A percentile compares a stretch with the other conserved stretches of the same genome.
Evolutionary conservation across 2,329 filamentous ascomycete genomes (phyloP).

Genomic region (Diaporthe amygdali): DNA sequence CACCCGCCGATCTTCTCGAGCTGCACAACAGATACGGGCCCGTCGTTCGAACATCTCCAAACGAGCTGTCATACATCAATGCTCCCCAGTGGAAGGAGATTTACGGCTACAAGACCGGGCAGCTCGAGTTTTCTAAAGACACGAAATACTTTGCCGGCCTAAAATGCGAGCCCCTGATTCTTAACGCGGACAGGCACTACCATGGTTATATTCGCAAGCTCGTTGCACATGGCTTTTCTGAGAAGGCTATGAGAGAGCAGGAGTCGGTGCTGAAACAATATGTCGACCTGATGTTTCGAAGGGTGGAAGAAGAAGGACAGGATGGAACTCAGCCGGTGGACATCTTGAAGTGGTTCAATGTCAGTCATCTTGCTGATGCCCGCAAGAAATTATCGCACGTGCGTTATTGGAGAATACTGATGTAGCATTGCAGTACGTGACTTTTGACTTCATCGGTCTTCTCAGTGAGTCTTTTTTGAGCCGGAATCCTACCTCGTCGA

Average conservation of each 20-base stretch:
- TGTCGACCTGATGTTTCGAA: background rate
- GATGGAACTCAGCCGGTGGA: background rate
- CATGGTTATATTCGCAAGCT: background rate
- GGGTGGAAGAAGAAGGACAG: background rate
- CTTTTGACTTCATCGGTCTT: background rate
- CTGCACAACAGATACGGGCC: conserved; percentile 16
- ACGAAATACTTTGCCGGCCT: background rate
- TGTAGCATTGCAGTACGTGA: background rate
- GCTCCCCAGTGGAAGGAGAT: conserved; percentile 18
- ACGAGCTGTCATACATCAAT: conserved; percentile 6
- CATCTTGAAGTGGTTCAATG: background rate
- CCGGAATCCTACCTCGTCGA: background rate
- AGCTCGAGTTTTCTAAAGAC: conserved; percentile 22
- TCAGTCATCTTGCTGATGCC: background rate
- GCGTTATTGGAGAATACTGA: too few species aligned
- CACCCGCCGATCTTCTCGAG: conserved; percentile 23
- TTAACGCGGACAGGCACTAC: background rate
- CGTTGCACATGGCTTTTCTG: background rate
- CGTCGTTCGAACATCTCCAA: background rate
- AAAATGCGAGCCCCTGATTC: background rate
- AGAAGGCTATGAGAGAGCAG: background rate
- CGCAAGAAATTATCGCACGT: too few species aligned
- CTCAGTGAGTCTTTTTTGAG: background rate
- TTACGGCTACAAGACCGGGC: conserved; percentile 9
- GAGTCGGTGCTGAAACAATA: background rate